Evolutionary conservation across 164 flowering plant genomes (phyloP).

Genomic region (Houttuynia cordata): DNA sequence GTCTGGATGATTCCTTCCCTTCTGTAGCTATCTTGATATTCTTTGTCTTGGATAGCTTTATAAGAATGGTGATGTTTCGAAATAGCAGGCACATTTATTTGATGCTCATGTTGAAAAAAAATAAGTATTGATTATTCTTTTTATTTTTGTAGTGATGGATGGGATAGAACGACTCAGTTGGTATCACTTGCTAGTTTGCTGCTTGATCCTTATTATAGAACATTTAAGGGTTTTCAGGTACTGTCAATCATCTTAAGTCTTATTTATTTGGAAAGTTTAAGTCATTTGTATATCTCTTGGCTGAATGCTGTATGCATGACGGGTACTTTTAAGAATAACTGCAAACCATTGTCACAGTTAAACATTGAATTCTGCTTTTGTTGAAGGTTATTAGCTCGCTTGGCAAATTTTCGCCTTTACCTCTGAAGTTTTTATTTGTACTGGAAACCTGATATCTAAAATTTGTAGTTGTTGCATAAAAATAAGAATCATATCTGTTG

Average conservation of each 20-base stretch:
- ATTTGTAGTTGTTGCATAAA: neutral
- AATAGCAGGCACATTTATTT: too few species aligned
- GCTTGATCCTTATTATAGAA: constrained; percentile 97
- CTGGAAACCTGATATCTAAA: too few species aligned
- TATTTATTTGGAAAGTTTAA: too few species aligned
- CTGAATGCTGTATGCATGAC: neutral
- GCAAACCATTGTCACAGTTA: too few species aligned
- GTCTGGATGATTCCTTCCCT: too few species aligned
- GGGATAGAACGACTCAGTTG: constrained; percentile 98
- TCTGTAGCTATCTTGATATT: too few species aligned
- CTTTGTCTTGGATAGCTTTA: too few species aligned
- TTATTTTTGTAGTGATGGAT: constrained; percentile 72
- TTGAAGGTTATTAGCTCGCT: neutral
- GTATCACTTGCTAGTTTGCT: constrained; percentile 86
- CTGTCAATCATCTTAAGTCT: neutral
- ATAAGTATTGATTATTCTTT: neutral
- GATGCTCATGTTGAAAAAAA: too few species aligned
- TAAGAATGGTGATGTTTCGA: too few species aligned
- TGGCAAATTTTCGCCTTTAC: neutral
- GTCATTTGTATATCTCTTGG: too few species aligned
- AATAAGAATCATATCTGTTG: neutral
- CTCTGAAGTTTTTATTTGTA: neutral
- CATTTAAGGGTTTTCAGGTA: constrained; percentile 96
- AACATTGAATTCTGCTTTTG: neutral
- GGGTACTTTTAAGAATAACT: neutral